Conservation (phyloP, 2,329 filamentous ascomycete species). For the Phialophora verrucosa region DNA sequence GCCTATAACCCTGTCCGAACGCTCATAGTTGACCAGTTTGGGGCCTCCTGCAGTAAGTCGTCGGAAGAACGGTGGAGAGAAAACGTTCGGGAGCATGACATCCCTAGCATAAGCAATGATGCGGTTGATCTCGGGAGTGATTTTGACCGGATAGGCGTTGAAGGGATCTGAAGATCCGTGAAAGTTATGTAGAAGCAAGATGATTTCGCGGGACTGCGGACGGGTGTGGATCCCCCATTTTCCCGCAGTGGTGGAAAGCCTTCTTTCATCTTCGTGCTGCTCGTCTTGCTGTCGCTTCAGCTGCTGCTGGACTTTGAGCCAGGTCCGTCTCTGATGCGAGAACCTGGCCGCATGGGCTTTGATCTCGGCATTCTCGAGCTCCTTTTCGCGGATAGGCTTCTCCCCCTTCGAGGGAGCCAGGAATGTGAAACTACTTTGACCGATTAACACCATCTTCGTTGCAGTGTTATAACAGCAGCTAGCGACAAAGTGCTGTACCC, state of each 20-base stretch:
- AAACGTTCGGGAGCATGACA: constrained; percentile 20
- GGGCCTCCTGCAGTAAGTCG: constrained; percentile 12
- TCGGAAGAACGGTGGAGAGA: constrained; percentile 16
- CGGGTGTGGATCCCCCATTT: neutral
- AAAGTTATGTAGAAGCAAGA: constrained; percentile 7
- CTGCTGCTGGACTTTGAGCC: constrained; percentile 9
- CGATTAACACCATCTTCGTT: constrained; percentile 6
- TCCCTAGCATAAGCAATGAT: constrained; percentile 18
- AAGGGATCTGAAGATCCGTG: constrained; percentile 25
- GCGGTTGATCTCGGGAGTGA: constrained; percentile 24
- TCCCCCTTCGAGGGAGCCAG: constrained; percentile 6
- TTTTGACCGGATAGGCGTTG: constrained; percentile 20
- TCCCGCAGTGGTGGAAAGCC: neutral
- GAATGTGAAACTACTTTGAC: constrained; percentile 3
- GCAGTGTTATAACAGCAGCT: neutral
- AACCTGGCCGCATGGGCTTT: constrained; percentile 17
- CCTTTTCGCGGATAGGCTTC: constrained; percentile 9
- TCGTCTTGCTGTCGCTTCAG: constrained; percentile 9
- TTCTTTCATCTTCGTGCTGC: constrained; percentile 2
- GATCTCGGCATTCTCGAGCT: constrained; percentile 8
- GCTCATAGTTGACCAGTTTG: constrained; percentile 11
- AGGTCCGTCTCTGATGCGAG: constrained; percentile 12
- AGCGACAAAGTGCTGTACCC: too few species aligned
- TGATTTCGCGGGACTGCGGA: constrained; percentile 6
- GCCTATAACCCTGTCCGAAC: constrained; percentile 8